These are phyloP conservation scores for Coemansia asiatica DNA, from an alignment of 192 early-diverging fungal species.

Conservation along the genomic window DNA sequence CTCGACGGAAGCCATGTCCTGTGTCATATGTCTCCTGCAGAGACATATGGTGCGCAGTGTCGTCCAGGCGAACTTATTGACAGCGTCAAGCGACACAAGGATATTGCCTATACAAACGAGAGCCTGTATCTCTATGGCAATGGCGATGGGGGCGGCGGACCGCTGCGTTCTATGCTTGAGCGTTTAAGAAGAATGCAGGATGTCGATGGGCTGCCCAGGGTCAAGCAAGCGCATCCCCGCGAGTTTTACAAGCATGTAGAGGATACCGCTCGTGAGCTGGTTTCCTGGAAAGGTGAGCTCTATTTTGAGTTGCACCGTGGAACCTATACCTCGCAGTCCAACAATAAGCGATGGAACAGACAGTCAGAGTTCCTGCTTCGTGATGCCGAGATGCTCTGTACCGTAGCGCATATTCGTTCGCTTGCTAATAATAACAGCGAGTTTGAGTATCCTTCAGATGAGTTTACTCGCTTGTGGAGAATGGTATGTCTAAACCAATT, in stretches of 20 bases:
- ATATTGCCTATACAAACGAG: slow-evolving; percentile 79
- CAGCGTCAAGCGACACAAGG: slow-evolving; percentile 83
- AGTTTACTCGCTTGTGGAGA: slow-evolving; percentile 86
- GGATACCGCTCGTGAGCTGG: slow-evolving; percentile 64
- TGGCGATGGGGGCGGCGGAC: slow-evolving; percentile 96
- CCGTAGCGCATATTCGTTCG: slow-evolving; percentile 44
- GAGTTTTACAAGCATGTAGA: slow-evolving; percentile 85
- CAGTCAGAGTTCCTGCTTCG: slow-evolving; percentile 78
- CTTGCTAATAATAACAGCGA: neutral
- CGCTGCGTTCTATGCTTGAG: slow-evolving; percentile 78
- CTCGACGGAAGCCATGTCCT: slow-evolving; percentile 80
- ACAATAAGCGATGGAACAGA: slow-evolving; percentile 83
- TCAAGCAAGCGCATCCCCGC: slow-evolving; percentile 71
- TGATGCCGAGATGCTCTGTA: slow-evolving; percentile 75
- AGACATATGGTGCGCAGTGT: slow-evolving; percentile 78
- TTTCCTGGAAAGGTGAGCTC: slow-evolving; percentile 90
- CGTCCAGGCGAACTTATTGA: slow-evolving; percentile 61
- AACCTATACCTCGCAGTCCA: slow-evolving; percentile 89
- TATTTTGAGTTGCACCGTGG: slow-evolving; percentile 98
- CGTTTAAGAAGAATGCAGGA: slow-evolving; percentile 71
- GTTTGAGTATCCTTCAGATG: slow-evolving; percentile 67
- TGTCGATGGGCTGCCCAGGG: slow-evolving; percentile 72
- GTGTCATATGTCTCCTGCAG: slow-evolving; percentile 85
- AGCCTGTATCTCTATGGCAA: slow-evolving; percentile 87
- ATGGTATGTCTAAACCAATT: slow-evolving; percentile 91